Percentiles rank a stretch among this genome's conserved stretches.
Conservation (phyloP, 768 basidiomycete species). For the Tephrocybe sp. region DNA sequence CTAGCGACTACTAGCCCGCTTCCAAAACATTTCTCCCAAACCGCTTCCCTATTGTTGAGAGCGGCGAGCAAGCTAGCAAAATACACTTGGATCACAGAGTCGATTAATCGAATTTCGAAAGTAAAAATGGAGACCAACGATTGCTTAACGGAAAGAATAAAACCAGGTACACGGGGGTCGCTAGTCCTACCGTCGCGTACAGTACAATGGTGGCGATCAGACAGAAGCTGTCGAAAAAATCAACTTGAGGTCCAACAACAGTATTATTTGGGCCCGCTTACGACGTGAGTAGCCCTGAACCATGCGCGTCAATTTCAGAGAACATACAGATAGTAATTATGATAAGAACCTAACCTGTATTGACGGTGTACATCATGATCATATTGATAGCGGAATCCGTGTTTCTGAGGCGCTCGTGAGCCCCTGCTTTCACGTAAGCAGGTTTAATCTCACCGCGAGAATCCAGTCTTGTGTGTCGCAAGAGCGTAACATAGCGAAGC, state of each 20-base stretch:
- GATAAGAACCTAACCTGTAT: slow-evolving; percentile 26
- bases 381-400: slow-evolving; percentile 28
- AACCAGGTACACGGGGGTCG: slow-evolving; percentile 39
- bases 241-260: neutral
- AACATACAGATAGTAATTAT: neutral
- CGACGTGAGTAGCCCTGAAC: slow-evolving; percentile 12
- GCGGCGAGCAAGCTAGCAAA: slow-evolving; percentile 2
- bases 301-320: neutral
- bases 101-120: neutral
- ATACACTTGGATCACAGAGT: neutral
- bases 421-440: neutral
- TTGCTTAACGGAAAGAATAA: slow-evolving; percentile 40
- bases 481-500: slow-evolving; percentile 27
- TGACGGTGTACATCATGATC: slow-evolving; percentile 30
- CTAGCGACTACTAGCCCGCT: neutral
- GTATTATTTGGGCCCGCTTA: neutral
- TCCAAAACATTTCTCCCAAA: neutral
- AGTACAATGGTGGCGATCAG: slow-evolving; percentile 26
- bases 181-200: slow-evolving; percentile 36
- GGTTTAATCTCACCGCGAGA: slow-evolving; percentile 12
- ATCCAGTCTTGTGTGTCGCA: slow-evolving; percentile 20
- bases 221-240: slow-evolving; percentile 16
- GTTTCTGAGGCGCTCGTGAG: neutral
- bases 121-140: slow-evolving; percentile 22
- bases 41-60: slow-evolving; percentile 1